phyloP scores from a whole-genome alignment of 768 basidiomycete species.

The Plicaturopsis crispa region DNA sequence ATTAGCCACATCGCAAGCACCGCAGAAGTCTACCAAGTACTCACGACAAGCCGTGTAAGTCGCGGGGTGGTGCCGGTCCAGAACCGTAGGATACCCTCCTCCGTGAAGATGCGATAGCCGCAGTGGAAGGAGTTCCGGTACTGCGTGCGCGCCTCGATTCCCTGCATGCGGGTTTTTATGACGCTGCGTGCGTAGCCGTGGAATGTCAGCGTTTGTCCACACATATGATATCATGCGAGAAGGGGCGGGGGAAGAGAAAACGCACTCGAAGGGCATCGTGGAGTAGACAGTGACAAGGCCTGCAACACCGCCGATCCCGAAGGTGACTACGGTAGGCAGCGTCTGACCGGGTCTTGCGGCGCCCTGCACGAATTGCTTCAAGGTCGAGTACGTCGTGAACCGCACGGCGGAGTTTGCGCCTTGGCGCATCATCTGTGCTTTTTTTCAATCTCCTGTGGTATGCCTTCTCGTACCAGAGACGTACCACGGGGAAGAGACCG shows the following conservation, averaged over 20 bases:
- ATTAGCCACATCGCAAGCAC: conserved; percentile 3
- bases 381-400: conserved; percentile 90
- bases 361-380: conserved; percentile 91
- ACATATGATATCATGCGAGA: conserved; percentile 3
- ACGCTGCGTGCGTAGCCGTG: conserved; percentile 43
- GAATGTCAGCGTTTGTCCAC: too few species aligned
- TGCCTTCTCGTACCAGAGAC: conserved; percentile 18
- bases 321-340: conserved; percentile 83
- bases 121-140: conserved; percentile 96
- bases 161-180: conserved; percentile 98
- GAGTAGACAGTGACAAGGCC: conserved; percentile 93
- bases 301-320: conserved; percentile 89
- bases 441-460: neutral
- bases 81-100: conserved; percentile 87
- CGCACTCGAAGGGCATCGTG: conserved; percentile 79
- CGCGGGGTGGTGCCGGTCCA: conserved; percentile 97
- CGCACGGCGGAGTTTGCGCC: conserved; percentile 95
- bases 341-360: conserved; percentile 75
- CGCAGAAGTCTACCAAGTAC: conserved; percentile 17
- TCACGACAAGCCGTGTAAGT: conserved; percentile 74
- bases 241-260: conserved; percentile 7
- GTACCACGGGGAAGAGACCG: conserved; percentile 88
- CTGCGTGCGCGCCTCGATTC: conserved; percentile 70
- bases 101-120: conserved; percentile 87
- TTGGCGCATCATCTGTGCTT: conserved; percentile 85